Base-by-base conservation (phyloP, 257 asterid genomes). In the Ophiorrhiza pumila region DNA sequence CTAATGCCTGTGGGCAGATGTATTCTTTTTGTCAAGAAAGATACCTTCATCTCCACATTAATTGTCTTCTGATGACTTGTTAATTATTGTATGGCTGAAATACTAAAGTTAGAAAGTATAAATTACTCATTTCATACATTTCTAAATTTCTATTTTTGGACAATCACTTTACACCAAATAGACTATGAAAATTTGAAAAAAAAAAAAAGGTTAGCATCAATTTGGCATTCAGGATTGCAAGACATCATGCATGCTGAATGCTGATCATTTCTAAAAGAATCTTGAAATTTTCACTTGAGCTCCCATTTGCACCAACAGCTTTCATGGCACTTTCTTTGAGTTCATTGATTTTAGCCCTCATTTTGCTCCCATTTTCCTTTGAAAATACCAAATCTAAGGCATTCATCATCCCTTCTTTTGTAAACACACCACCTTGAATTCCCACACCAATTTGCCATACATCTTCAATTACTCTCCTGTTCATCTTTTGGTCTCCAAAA, bases 401-500 rank as follows among this genome's bases (percentile, higher is more conserved):
- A 14, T 17, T 13, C 22, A 62, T 12, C 18, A 46, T 68, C 39
- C 65, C 75, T 37, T 69, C 66, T 41, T 69, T 62, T 14, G 77
- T 65, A 12, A 77, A 64, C 0, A 22, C 9, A 0, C 60, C 80
- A 10, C 58, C 69, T 20, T 68, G 22, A 39, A 76, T 15, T 45
- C 59, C 50, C 39, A 76, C 71, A 4, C 80, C 80, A 52, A 76
- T 62, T 50, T 35, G 2, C 72, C 66, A 70, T 2, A 42, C 68
- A 3, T 70, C 65, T 20, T 77, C 47, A 34, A 71, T 39, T 73
- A 65, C 53, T 25, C 74, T 5, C 35, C 65, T 37, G 18, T 77
- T 77, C 49, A 71, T 4, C 65, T 57, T 65, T 25, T 71, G 81
- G 61, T 77, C 81, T 0, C 74, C 81, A 32, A 77, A 77, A 56